These are phyloP conservation scores for Thalia dealbata DNA, from an alignment of 176 grass and related monocot genomes.

Conservation along the genomic window DNA sequence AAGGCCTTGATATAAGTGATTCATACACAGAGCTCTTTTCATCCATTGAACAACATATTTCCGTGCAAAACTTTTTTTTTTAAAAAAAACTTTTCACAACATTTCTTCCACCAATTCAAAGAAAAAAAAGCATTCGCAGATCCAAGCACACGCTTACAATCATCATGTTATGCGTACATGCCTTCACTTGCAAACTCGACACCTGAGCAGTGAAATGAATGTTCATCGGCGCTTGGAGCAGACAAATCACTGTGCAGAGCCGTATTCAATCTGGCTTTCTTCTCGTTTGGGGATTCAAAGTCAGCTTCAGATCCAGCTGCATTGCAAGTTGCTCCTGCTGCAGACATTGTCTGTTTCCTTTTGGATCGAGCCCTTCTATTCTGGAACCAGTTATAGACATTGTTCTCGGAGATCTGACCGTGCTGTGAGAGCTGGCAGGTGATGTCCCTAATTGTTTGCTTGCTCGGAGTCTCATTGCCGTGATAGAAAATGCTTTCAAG, in stretches of 20 bases:
- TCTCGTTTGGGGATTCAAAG: conserved; percentile 67
- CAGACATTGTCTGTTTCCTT: conserved; percentile 62
- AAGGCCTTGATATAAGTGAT: too few species aligned
- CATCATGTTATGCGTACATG: too few species aligned
- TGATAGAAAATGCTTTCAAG: conserved; percentile 90
- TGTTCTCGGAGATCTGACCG: conserved; percentile 93
- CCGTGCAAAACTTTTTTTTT: too few species aligned
- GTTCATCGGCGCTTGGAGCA: background rate
- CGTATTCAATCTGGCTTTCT: conserved; percentile 34
- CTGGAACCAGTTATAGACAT: conserved; percentile 99
- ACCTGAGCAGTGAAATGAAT: background rate
- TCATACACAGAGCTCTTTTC: too few species aligned
- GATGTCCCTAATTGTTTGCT: conserved; percentile 95
- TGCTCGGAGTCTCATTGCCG: conserved; percentile 87
- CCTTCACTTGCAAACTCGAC: too few species aligned
- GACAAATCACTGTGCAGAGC: background rate
- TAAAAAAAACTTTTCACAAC: too few species aligned
- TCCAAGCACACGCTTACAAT: too few species aligned
- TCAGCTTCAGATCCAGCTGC: conserved; percentile 70
- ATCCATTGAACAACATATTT: too few species aligned
- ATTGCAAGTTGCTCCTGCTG: conserved; percentile 30
- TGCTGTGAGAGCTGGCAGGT: conserved; percentile 70
- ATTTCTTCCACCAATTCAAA: too few species aligned
- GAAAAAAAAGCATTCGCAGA: too few species aligned
- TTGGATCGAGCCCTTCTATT: conserved; percentile 86